Percentiles rank a stretch among this genome's conserved stretches.
Evolutionary conservation across 2,329 filamentous ascomycete species (phyloP).

Genomic region (Daldinia eschscholtzii): DNA sequence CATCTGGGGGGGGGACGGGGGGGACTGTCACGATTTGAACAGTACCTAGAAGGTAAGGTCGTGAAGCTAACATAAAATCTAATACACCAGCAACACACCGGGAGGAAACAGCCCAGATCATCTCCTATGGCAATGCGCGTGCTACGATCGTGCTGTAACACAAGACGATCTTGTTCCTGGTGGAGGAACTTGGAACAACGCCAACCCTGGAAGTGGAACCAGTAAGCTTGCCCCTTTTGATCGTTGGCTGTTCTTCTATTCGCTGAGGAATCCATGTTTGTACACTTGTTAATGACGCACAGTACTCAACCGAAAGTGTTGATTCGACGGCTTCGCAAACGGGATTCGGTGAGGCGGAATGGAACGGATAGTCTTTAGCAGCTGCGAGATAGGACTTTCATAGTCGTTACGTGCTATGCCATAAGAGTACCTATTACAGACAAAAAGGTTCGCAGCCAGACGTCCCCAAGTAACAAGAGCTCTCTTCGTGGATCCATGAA

Average conservation of each 20-base stretch:
- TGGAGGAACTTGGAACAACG: conserved; percentile 43
- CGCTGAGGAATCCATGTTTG: neutral
- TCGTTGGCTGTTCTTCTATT: neutral
- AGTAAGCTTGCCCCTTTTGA: conserved; percentile 29
- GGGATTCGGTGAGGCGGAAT: neutral
- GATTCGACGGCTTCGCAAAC: conserved; percentile 6
- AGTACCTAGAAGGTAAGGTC: neutral
- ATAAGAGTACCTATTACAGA: neutral
- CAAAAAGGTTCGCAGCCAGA: neutral
- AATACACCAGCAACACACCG: conserved; percentile 33
- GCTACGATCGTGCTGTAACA: conserved; percentile 40
- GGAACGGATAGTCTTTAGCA: neutral
- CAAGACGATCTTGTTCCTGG: conserved; percentile 33
- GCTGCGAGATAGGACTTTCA: neutral
- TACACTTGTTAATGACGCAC: conserved; percentile 14
- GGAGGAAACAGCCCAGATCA: conserved; percentile 38
- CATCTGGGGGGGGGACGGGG: neutral
- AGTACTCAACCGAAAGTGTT: conserved; percentile 42
- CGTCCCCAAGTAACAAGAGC: neutral
- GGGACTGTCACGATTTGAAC: neutral
- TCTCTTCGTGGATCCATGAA: neutral
- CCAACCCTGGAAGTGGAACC: conserved; percentile 43
- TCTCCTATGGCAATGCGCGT: conserved; percentile 43
- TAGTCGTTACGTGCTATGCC: neutral
- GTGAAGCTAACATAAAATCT: neutral